These are phyloP conservation scores for Heliamphora exappendiculata DNA, from an alignment of 148 eudicot genomes.

Conservation along the genomic window DNA sequence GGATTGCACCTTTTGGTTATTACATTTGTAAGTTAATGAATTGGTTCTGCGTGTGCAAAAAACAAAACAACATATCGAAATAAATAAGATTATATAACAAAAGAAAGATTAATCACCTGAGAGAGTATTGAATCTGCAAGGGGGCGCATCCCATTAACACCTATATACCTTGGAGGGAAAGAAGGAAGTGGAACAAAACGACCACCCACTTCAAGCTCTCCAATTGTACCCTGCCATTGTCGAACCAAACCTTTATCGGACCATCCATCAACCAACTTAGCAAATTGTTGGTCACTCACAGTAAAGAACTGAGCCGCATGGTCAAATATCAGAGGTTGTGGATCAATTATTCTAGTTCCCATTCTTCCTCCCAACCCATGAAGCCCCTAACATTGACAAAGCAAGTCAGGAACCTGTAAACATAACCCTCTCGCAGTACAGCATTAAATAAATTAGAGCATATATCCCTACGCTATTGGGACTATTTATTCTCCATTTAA, in stretches of 20 bases:
- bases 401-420: conserved; percentile 4
- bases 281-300: conserved; percentile 57
- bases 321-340: conserved; percentile 64
- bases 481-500: too few relatives aligned
- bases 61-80: not conserved
- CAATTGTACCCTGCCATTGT: conserved; percentile 70
- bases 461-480: too few relatives aligned
- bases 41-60: not conserved
- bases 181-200: conserved; percentile 48
- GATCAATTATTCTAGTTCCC: conserved; percentile 80
- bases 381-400: conserved; percentile 51
- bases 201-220: conserved; percentile 83
- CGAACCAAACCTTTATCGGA: conserved; percentile 57
- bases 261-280: conserved; percentile 71
- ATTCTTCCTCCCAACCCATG: conserved; percentile 98
- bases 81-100: not conserved
- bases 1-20: too few relatives aligned
- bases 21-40: too few relatives aligned
- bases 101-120: conserved; percentile 40
- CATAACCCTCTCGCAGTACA: not conserved
- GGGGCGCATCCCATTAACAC: conserved; percentile 84
- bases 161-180: conserved; percentile 61
- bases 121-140: conserved; percentile 82
- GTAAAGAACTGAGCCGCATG: conserved; percentile 97
- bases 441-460: not conserved